A percentile compares a stretch with the other conserved stretches of the same genome.
These are phyloP conservation scores for Schizonepeta tenuifolia DNA, from an alignment of 257 asterid genomes.

Conservation along the genomic window DNA sequence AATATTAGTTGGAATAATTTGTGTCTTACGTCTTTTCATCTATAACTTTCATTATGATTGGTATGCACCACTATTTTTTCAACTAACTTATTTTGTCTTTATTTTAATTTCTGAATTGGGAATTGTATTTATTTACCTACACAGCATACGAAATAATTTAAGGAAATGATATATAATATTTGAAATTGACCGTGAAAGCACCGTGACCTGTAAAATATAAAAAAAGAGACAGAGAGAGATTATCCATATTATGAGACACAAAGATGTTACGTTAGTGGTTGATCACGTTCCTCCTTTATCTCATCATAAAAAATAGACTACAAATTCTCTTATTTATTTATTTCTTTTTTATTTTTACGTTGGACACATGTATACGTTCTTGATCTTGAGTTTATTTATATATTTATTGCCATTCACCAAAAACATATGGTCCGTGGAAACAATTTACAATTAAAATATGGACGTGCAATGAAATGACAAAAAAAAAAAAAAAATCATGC, in stretches of 20 bases:
- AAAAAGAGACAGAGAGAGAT: not conserved
- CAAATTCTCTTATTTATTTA: not conserved
- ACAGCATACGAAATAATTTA: not conserved
- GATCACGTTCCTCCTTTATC: conserved; percentile 17
- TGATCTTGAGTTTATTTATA: conserved; percentile 19
- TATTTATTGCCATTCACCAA: not conserved
- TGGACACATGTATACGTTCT: conserved; percentile 27
- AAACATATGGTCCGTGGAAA: not conserved
- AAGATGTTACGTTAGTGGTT: conserved; percentile 32
- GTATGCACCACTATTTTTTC: not conserved
- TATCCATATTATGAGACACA: not conserved
- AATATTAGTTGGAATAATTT: not conserved
- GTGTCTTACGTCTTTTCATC: not conserved
- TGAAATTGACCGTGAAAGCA: not conserved
- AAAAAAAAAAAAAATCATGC: not conserved
- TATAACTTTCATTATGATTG: not conserved
- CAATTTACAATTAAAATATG: conserved; percentile 2
- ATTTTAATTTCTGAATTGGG: too few species aligned
- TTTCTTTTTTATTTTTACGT: not conserved
- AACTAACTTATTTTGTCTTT: not conserved
- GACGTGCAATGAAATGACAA: not conserved
- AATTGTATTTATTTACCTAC: not conserved
- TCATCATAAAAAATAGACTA: conserved; percentile 9
- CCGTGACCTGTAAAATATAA: not conserved
- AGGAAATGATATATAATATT: not conserved